A percentile compares a stretch with the other conserved stretches of the same genome.
Conservation (phyloP, 202 grass and related monocot genomes). For the Digitaria exilis region DNA sequence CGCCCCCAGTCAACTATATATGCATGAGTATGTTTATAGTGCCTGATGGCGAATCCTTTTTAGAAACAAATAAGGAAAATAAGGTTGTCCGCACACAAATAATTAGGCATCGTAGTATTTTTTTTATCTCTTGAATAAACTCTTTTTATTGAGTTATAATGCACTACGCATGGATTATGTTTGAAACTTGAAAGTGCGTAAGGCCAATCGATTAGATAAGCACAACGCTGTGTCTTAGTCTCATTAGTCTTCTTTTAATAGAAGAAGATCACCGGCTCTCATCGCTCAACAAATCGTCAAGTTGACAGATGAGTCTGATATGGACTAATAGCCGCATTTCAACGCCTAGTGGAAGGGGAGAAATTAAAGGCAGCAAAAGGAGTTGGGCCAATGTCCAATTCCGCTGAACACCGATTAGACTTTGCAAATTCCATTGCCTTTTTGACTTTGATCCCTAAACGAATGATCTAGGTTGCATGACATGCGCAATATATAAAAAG, state of each 20-base stretch:
- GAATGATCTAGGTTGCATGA: constrained; percentile 53
- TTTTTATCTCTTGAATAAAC: neutral
- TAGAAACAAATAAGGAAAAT: neutral
- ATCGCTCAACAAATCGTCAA: constrained; percentile 11
- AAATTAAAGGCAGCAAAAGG: constrained; percentile 33
- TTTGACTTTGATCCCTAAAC: constrained; percentile 51
- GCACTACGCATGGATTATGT: neutral
- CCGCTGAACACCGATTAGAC: constrained; percentile 44
- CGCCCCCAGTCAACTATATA: too few species aligned
- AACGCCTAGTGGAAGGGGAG: constrained; percentile 42
- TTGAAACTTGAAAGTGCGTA: neutral
- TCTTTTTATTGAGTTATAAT: neutral
- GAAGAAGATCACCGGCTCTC: neutral
- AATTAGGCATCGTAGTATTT: neutral
- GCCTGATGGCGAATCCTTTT: too few species aligned
- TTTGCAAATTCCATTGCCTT: constrained; percentile 44
- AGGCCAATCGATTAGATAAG: neutral
- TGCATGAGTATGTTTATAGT: too few species aligned
- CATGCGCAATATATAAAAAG: constrained; percentile 41
- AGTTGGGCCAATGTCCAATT: constrained; percentile 36
- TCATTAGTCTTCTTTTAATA: constrained; percentile 18
- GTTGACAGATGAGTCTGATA: constrained; percentile 2
- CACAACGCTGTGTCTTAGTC: neutral
- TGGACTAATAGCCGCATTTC: constrained; percentile 47
- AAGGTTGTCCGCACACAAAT: neutral